Evolutionary conservation across 73 alveolate genomes (phyloP).

Genomic region (Diophrys appendiculata): DNA sequence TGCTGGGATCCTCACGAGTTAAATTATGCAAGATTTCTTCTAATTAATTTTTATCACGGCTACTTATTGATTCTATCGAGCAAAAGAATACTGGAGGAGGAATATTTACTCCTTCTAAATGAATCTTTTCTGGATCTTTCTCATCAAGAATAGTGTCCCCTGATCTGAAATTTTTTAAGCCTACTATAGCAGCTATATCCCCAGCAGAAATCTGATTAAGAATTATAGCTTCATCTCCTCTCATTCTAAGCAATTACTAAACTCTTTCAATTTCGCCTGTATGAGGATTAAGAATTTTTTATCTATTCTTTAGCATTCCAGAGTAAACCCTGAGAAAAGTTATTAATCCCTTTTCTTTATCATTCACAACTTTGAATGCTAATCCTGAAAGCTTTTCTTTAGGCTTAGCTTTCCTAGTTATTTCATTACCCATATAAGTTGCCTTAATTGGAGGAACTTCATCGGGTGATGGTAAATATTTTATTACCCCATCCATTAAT

Average conservation of each 20-base stretch:
- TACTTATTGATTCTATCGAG: constrained; percentile 70
- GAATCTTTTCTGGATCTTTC: constrained; percentile 59
- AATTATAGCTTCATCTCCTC: constrained; percentile 74
- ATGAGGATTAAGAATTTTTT: constrained; percentile 21
- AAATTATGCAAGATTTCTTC: constrained; percentile 62
- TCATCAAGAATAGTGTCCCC: constrained; percentile 76
- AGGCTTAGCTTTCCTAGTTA: constrained; percentile 16
- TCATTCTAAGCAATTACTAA: constrained; percentile 61
- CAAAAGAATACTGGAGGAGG: constrained; percentile 94
- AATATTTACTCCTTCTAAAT: constrained; percentile 66
- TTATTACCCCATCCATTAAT: constrained; percentile 70
- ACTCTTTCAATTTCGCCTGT: constrained; percentile 52
- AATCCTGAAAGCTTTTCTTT: constrained; percentile 76
- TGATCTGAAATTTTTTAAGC: constrained; percentile 57
- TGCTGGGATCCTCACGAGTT: constrained; percentile 80
- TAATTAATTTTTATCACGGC: constrained; percentile 57
- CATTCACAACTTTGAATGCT: constrained; percentile 80
- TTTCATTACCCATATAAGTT: background rate
- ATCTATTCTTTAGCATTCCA: constrained; percentile 59
- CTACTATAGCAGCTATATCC: constrained; percentile 84
- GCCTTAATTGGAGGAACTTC: constrained; percentile 54
- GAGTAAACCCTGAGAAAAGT: constrained; percentile 82
- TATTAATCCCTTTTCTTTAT: constrained; percentile 70
- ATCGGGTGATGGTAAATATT: constrained; percentile 78
- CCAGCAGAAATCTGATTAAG: constrained; percentile 69